A percentile compares a stretch with the other conserved stretches of the same genome.
Evolutionary conservation across 179 eudicot genomes (phyloP).

Genomic region (Silene vulgaris): DNA sequence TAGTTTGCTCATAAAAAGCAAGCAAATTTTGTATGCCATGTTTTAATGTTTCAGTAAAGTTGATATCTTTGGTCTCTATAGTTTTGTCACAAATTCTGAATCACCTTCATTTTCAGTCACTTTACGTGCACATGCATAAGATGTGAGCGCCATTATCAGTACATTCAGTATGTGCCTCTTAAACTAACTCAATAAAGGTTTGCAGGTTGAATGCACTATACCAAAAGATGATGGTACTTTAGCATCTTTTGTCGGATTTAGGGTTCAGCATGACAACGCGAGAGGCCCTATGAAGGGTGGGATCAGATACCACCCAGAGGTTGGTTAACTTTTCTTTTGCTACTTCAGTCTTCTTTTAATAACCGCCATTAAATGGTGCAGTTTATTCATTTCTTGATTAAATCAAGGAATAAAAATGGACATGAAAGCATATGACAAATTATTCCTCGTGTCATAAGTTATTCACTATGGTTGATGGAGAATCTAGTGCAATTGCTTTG

Average conservation of each 20-base stretch:
- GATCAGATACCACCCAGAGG: slow-evolving; percentile 99
- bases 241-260: slow-evolving; percentile 84
- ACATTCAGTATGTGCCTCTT: not conserved
- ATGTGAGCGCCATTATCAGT: not conserved
- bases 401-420: too few relatives aligned
- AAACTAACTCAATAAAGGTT: slow-evolving; percentile 17
- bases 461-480: too few relatives aligned
- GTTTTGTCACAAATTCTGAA: too few relatives aligned
- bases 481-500: too few relatives aligned
- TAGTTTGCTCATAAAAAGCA: too few relatives aligned
- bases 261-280: slow-evolving; percentile 93
- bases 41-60: too few relatives aligned
- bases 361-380: not conserved
- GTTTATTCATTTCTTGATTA: too few relatives aligned
- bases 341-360: not conserved
- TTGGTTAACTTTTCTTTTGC: slow-evolving; percentile 23
- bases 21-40: too few relatives aligned
- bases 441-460: too few relatives aligned
- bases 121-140: not conserved
- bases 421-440: too few relatives aligned
- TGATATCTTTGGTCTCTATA: too few relatives aligned
- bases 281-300: slow-evolving; percentile 99
- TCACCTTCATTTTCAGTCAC: not conserved
- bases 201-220: slow-evolving; percentile 96
- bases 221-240: slow-evolving; percentile 94